phyloP scores from a whole-genome alignment of 108 stramenopile genomes.

The Pseudonitzschia pungens region DNA sequence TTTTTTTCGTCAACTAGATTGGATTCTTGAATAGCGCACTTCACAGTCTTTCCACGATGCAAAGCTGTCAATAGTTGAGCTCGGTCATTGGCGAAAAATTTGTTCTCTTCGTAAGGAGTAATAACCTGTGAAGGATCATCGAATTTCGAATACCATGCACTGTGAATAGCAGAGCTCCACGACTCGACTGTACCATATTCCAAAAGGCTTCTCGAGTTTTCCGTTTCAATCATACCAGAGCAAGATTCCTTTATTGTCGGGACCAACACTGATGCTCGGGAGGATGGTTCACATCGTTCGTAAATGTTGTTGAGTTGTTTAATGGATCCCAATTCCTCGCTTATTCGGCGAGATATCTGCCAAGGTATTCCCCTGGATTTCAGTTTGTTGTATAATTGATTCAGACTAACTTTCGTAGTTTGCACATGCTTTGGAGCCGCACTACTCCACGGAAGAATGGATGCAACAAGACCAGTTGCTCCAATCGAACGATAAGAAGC shows the following conservation, averaged over 20 bases:
- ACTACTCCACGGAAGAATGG: neutral
- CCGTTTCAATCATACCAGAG: constrained; percentile 17
- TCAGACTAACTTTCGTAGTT: neutral
- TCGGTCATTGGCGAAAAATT: constrained; percentile 19
- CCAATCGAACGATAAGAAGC: constrained; percentile 32
- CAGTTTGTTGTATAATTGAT: constrained; percentile 20
- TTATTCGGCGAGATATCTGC: constrained; percentile 19
- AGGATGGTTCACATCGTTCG: neutral
- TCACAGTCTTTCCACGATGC: constrained; percentile 6
- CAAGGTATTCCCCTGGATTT: constrained; percentile 31
- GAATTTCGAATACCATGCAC: constrained; percentile 14
- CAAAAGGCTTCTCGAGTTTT: constrained; percentile 10
- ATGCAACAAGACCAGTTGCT: constrained; percentile 35
- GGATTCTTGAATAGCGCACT: constrained; percentile 18
- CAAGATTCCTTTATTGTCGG: constrained; percentile 10
- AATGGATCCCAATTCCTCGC: constrained; percentile 22
- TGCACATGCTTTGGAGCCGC: constrained; percentile 2
- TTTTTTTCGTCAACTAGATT: neutral
- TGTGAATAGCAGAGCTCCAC: constrained; percentile 13
- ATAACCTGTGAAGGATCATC: neutral
- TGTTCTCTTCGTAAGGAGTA: constrained; percentile 9
- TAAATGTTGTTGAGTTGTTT: constrained; percentile 14
- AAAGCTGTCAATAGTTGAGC: constrained; percentile 7
- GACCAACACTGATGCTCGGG: neutral
- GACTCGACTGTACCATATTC: constrained; percentile 9